Percentiles rank a stretch among this genome's conserved stretches.
Evolutionary conservation across 495 filamentous ascomycete genomes (phyloP).

Genomic region (Penicillium desertorum): DNA sequence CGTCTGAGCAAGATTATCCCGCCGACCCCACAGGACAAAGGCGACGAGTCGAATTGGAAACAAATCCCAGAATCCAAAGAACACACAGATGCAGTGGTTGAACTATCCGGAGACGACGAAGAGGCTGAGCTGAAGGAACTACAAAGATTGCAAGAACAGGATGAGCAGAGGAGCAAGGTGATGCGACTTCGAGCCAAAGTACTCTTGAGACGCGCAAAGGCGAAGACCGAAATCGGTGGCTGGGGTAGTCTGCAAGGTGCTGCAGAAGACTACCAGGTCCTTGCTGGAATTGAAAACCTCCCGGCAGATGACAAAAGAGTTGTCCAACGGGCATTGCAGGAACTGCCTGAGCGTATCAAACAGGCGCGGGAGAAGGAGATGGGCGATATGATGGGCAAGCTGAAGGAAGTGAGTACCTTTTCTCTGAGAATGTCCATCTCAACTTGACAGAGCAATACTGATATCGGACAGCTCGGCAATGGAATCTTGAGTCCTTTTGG

Average conservation of each 20-base stretch:
- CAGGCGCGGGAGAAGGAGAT: conserved; percentile 81
- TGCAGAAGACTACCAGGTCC: conserved; percentile 68
- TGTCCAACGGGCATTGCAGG: conserved; percentile 61
- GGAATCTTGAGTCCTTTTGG: conserved; percentile 91
- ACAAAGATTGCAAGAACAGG: conserved; percentile 49
- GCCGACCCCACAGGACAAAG: conserved; percentile 24
- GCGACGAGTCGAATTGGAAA: conserved; percentile 24
- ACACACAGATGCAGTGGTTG: conserved; percentile 42
- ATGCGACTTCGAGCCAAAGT: conserved; percentile 80
- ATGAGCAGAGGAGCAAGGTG: conserved; percentile 60
- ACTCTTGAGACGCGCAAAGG: conserved; percentile 79
- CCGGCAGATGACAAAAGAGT: conserved; percentile 61
- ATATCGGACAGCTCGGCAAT: conserved; percentile 69
- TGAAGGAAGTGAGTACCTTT: conserved; percentile 68
- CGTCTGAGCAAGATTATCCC: conserved; percentile 62
- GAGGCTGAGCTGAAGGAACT: conserved; percentile 59
- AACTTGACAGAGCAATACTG: conserved; percentile 5
- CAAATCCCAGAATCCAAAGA: conserved; percentile 17
- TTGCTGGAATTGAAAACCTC: conserved; percentile 58
- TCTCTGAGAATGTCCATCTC: background rate
- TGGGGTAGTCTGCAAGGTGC: conserved; percentile 85
- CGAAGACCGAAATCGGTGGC: conserved; percentile 63
- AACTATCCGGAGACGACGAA: conserved; percentile 56
- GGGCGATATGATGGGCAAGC: conserved; percentile 93
- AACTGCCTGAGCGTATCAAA: conserved; percentile 65